Percentiles rank a stretch among this genome's conserved stretches.
Evolutionary conservation across 2,329 filamentous ascomycete genomes (phyloP).

Genomic region (Berkeleyomyces basicola): DNA sequence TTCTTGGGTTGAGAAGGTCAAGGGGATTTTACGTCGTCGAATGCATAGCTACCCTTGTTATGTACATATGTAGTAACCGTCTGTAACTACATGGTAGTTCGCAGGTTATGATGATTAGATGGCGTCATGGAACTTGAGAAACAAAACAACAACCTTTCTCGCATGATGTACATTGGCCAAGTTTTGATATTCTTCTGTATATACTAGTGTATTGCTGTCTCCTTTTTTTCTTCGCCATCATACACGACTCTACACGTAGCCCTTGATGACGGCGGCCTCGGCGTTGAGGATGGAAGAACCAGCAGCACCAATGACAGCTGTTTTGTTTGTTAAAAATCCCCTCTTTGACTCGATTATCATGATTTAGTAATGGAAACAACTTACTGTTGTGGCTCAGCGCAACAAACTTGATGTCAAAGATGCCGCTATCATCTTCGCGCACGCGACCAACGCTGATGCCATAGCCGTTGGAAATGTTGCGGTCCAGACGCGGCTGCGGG

Average conservation of each 20-base stretch:
- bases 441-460: constrained; percentile 81
- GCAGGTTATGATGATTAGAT: too few relatives aligned
- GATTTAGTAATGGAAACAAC: constrained; percentile 17
- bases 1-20: constrained; percentile 46
- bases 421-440: constrained; percentile 67
- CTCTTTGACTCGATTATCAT: not conserved
- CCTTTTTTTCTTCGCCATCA: not conserved
- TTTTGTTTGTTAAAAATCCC: not conserved
- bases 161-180: too few relatives aligned
- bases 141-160: too few relatives aligned
- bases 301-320: constrained; percentile 84
- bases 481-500: constrained; percentile 80
- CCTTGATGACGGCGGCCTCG: constrained; percentile 81
- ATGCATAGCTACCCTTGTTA: too few relatives aligned
- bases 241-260: constrained; percentile 43
- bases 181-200: not conserved
- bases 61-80: too few relatives aligned
- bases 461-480: constrained; percentile 72
- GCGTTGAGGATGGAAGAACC: constrained; percentile 91
- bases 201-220: not conserved
- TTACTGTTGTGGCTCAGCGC: constrained; percentile 67
- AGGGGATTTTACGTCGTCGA: too few relatives aligned
- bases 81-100: too few relatives aligned
- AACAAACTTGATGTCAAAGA: constrained; percentile 92
- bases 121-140: too few relatives aligned